These are phyloP conservation scores for Bromus sterilis DNA, from an alignment of 176 grass and related monocot genomes.

Conservation along the genomic window DNA sequence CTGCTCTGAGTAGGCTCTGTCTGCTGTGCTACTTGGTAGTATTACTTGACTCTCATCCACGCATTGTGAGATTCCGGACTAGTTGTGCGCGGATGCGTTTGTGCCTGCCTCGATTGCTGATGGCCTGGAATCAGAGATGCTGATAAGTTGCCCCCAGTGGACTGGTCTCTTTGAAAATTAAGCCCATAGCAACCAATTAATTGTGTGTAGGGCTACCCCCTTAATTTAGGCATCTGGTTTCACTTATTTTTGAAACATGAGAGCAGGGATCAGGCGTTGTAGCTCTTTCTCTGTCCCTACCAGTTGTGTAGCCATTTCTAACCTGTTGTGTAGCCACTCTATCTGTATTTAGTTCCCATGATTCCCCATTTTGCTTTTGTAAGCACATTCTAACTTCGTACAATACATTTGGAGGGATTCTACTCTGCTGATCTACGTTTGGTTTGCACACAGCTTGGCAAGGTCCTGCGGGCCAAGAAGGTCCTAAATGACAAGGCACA, in stretches of 20 bases:
- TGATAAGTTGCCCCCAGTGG: background rate
- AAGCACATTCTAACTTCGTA: background rate
- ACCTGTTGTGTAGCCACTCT: background rate
- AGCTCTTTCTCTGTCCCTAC: background rate
- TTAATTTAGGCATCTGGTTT: background rate
- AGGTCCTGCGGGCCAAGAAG: constrained; percentile 80
- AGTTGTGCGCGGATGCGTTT: background rate
- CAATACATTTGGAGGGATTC: background rate
- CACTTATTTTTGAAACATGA: background rate
- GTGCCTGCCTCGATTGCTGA: background rate
- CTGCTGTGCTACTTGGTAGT: background rate
- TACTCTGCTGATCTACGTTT: background rate
- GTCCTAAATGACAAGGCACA: constrained; percentile 35
- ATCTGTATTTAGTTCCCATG: background rate
- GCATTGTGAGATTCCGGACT: background rate
- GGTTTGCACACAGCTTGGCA: constrained; percentile 50
- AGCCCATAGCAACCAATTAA: background rate
- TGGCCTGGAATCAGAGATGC: background rate
- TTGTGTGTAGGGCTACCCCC: background rate
- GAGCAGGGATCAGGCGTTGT: background rate
- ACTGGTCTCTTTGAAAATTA: background rate
- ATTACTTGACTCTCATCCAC: background rate
- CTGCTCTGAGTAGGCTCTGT: background rate
- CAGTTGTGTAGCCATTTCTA: background rate
- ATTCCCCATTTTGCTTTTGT: background rate